phyloP scores from a whole-genome alignment of 2,329 filamentous ascomycete species.

The Aspergillus novoparasiticus region DNA sequence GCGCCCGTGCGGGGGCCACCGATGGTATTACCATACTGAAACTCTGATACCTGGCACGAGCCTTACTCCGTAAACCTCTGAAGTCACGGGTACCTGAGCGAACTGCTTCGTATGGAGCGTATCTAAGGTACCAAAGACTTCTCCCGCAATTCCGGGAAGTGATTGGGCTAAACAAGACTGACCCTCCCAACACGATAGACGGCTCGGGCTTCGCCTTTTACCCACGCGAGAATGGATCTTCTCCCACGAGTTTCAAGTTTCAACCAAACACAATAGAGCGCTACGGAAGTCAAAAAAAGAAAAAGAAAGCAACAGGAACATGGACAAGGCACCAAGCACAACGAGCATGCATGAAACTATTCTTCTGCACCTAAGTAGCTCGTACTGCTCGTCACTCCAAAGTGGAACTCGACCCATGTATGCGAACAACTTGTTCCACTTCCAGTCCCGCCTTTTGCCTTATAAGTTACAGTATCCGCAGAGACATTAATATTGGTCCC shows the following conservation, averaged over 20 bases:
- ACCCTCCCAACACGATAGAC: constrained; percentile 3
- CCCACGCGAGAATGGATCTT: constrained; percentile 21
- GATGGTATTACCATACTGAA: not conserved
- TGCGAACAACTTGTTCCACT: constrained; percentile 9
- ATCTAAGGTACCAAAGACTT: not conserved
- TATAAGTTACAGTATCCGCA: not conserved
- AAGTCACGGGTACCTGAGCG: constrained; percentile 1
- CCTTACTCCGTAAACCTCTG: not conserved
- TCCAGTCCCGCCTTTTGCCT: constrained; percentile 6
- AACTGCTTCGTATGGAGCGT: not conserved
- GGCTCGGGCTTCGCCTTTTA: constrained; percentile 10
- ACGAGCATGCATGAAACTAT: not conserved
- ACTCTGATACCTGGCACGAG: too few relatives aligned
- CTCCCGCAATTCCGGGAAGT: not conserved
- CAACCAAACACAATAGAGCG: constrained; percentile 6
- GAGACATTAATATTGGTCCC: not conserved
- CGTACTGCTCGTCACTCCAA: not conserved
- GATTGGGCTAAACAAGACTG: not conserved
- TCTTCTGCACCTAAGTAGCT: not conserved
- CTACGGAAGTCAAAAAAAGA: not conserved
- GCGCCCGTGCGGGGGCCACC: constrained; percentile 15
- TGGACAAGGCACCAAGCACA: not conserved
- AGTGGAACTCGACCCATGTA: constrained; percentile 1
- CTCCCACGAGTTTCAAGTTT: constrained; percentile 11
- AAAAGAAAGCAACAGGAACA: not conserved